Evolutionary conservation across 75 land plant genomes (phyloP), one percentile per base, ranked within the genome.

Genomic region (Ceratopteris richardii): DNA sequence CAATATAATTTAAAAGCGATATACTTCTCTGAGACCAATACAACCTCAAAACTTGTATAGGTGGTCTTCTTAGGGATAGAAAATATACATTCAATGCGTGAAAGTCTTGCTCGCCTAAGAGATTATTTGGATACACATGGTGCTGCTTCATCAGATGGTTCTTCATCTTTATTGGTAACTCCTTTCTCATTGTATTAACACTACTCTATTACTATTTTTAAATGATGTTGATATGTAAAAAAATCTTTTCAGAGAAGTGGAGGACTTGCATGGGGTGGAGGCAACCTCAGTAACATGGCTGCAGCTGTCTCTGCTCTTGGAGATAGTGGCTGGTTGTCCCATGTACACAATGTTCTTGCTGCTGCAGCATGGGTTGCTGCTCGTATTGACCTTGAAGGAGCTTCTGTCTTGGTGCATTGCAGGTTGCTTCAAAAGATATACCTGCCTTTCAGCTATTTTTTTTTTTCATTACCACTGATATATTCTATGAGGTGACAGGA

Each of bases 321-420:
- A 17, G 98, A 85, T 26, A 93, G 81, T 79, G 98, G 96, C 18
- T 94, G 98, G 98, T 72, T 94, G 43, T 71, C 66, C 36, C 98
- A 94, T 76, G 79, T 90, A 51, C 98, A 94, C 44, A 83, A 54
- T 59, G 77, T 94, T 41, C 58, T 94, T 54, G 86, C 87, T 75
- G 87, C 93, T 65, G 80, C 98, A 46, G 87, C 90, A 27, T 94
- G 98, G 98, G 90, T 94, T 81, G 90, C 95, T 72, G 90, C 87
- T 31, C 90, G 87, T 41, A 68, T 94, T 56, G 82, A 79, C 23
- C 56, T 74, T 40, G 98, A 94, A 75, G 69, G 75, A 58, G 81
- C 98, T 30, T 85, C 96, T 9, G 98, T 94, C 58, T 84, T 94
- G 63, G 96, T 94, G 3, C 98, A 94, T 79, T 94, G 98, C 84